Evolutionary conservation across 495 filamentous ascomycete species (phyloP), one percentile per base, ranked within the genome.

Genomic region (Penicillium turbatum): DNA sequence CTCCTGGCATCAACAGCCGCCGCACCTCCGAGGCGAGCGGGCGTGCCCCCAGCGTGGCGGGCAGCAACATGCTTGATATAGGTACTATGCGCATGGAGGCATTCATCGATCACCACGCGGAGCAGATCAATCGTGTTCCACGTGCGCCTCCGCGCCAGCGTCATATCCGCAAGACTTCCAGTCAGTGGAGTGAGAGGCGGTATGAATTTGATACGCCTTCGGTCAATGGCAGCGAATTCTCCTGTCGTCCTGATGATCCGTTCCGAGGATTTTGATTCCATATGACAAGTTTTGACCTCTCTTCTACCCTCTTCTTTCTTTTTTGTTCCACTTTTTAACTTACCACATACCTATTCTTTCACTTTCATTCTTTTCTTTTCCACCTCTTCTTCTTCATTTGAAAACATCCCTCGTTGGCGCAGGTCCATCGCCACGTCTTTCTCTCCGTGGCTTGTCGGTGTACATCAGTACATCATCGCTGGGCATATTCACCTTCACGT

Each of bases 1-100:
- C 58, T 11, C 46, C 48, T 5, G 67, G 62, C 15, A 53, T 71
- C 10, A 56, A 61, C 29, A 78, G 75, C 47, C 71, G 64, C n/a
- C 68, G 60, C 15, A 74, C 70, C 6, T 78, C 75, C 0, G 75
- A 77, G 48, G 65, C 70, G n/a, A 75, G 73, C 50, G 69, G 66
- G 1, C 59, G 54, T 13, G 61, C 67, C 29, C 57, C 48, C 44
- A 65, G 49, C 29, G 55, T 50, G 32, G 57, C 50, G 43, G 71
- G 66, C 0, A 68, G 67, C 24, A 76, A 78, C 52, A 75, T 77
- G 58, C 80, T 79, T 51, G 79, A 82, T 50, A 86, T 95, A 27
- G 93, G 93, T 13, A 96, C 90, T 9, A 83, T 98, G 36, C 83
- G 93, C 27, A 98, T 98, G 93, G 93, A 97, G 68, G 93, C 93